Conservation (phyloP, 495 filamentous ascomycete species). For the Neurospora sublineolata region DNA sequence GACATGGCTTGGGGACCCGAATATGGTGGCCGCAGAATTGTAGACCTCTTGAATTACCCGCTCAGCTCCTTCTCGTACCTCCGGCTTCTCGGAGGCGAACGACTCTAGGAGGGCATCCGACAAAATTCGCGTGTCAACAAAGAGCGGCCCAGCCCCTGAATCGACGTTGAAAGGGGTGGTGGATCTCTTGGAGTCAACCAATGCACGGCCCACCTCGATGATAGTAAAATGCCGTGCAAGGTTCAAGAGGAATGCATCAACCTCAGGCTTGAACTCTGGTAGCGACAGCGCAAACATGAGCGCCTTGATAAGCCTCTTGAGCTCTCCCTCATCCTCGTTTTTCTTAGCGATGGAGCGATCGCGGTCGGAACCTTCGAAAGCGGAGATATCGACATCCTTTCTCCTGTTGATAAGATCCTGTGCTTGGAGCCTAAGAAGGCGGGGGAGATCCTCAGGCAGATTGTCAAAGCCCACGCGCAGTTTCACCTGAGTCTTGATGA, state of each 20-base stretch:
- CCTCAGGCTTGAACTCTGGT: conserved; percentile 62
- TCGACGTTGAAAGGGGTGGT: conserved; percentile 68
- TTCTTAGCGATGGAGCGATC: conserved; percentile 79
- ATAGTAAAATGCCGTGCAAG: conserved; percentile 82
- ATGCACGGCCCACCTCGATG: conserved; percentile 72
- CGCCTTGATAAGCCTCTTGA: conserved; percentile 82
- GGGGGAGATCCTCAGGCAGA: conserved; percentile 78
- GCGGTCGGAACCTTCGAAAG: conserved; percentile 59
- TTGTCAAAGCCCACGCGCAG: conserved; percentile 78
- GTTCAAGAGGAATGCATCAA: conserved; percentile 61
- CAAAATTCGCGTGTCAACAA: conserved; percentile 72
- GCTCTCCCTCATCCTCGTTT: conserved; percentile 61
- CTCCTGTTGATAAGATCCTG: conserved; percentile 68
- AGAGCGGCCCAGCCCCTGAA: conserved; percentile 75
- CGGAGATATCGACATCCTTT: conserved; percentile 46
- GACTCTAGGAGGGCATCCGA: conserved; percentile 81
- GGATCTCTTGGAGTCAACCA: conserved; percentile 62
- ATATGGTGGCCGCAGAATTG: conserved; percentile 66
- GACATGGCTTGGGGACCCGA: conserved; percentile 60
- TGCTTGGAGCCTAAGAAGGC: conserved; percentile 74
- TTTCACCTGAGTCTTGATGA: conserved; percentile 80
- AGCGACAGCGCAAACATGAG: conserved; percentile 77
- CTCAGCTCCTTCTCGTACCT: conserved; percentile 77
- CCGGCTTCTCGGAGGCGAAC: conserved; percentile 66
- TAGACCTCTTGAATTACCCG: conserved; percentile 63